A percentile compares a stretch with the other conserved stretches of the same genome.
Evolutionary conservation across 495 filamentous ascomycete species (phyloP).

Genomic region (Podospora didyma): DNA sequence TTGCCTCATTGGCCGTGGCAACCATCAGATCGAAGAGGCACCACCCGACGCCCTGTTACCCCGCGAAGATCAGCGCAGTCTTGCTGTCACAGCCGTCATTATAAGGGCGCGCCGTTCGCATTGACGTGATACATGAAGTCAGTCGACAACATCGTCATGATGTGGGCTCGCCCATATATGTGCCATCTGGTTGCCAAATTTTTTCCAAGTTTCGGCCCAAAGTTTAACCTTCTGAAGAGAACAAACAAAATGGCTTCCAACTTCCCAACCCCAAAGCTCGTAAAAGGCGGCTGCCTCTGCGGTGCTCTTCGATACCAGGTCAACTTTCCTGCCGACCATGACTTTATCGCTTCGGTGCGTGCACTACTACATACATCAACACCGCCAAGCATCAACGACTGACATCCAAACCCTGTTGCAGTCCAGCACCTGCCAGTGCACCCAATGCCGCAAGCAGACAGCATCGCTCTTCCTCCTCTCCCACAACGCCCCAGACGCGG

Average conservation of each 20-base stretch:
- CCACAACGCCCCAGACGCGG: slow-evolving; percentile 12
- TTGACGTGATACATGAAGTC: no score
- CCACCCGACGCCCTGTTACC: no score
- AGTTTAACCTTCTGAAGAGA: no score
- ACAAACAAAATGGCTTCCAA: not conserved
- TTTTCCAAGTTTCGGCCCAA: no score
- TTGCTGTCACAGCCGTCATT: no score
- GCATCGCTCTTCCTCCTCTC: slow-evolving; percentile 30
- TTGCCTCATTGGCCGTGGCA: no score
- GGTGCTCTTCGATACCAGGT: slow-evolving; percentile 30
- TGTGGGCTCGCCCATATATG: no score
- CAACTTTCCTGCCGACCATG: slow-evolving; percentile 31
- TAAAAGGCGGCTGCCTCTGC: slow-evolving; percentile 42
- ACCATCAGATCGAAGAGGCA: no score
- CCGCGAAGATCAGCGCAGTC: no score
- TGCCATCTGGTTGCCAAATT: no score
- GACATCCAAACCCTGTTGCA: slow-evolving; percentile 3
- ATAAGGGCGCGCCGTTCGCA: no score
- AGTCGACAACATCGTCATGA: no score
- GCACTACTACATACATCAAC: not conserved
- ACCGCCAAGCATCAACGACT: not conserved
- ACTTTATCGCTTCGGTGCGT: slow-evolving; percentile 30
- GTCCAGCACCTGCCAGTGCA: slow-evolving; percentile 38
- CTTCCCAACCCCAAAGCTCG: slow-evolving; percentile 28
- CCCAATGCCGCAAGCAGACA: slow-evolving; percentile 35